phyloP scores from a whole-genome alignment of 2,329 filamentous ascomycete genomes.

The Fusarium secorum region DNA sequence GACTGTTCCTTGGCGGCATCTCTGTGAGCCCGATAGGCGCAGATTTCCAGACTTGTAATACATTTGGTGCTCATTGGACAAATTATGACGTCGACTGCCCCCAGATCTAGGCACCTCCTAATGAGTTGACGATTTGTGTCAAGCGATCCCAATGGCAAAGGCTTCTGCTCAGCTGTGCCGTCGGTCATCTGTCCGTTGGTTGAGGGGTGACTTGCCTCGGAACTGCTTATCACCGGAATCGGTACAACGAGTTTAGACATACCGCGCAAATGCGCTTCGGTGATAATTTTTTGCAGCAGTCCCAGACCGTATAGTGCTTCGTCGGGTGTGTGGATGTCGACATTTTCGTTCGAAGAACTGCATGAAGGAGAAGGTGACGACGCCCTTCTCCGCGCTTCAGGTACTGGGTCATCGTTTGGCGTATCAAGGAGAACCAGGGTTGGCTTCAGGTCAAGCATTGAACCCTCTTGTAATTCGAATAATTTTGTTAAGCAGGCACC shows the following conservation, averaged over 20 bases:
- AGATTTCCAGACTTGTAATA: slow-evolving; percentile 78
- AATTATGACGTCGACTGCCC: slow-evolving; percentile 84
- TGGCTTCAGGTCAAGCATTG: slow-evolving; percentile 61
- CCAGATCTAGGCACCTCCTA: slow-evolving; percentile 80
- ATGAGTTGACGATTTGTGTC: slow-evolving; percentile 55
- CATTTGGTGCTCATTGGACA: slow-evolving; percentile 79
- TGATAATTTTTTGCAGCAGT: slow-evolving; percentile 64
- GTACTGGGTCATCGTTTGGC: slow-evolving; percentile 58
- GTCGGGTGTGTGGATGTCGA: slow-evolving; percentile 53
- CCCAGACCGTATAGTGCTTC: slow-evolving; percentile 64
- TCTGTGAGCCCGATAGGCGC: slow-evolving; percentile 83
- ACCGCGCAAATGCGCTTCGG: slow-evolving; percentile 64
- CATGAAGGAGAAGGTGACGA: slow-evolving; percentile 57
- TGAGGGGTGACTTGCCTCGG: slow-evolving; percentile 41
- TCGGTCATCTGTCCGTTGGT: slow-evolving; percentile 48
- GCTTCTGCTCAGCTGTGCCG: slow-evolving; percentile 49
- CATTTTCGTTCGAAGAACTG: slow-evolving; percentile 45
- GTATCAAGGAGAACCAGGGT: slow-evolving; percentile 66
- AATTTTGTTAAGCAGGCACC: slow-evolving; percentile 61
- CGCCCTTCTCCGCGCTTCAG: slow-evolving; percentile 46
- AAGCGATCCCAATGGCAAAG: slow-evolving; percentile 39
- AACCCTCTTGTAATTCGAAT: slow-evolving; percentile 61
- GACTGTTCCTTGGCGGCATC: slow-evolving; percentile 77
- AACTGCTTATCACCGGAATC: slow-evolving; percentile 60
- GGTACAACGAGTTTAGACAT: slow-evolving; percentile 65